A percentile compares a stretch with the other conserved stretches of the same genome.
Conservation (phyloP, 345 rosid species). For the Brassica incana region DNA sequence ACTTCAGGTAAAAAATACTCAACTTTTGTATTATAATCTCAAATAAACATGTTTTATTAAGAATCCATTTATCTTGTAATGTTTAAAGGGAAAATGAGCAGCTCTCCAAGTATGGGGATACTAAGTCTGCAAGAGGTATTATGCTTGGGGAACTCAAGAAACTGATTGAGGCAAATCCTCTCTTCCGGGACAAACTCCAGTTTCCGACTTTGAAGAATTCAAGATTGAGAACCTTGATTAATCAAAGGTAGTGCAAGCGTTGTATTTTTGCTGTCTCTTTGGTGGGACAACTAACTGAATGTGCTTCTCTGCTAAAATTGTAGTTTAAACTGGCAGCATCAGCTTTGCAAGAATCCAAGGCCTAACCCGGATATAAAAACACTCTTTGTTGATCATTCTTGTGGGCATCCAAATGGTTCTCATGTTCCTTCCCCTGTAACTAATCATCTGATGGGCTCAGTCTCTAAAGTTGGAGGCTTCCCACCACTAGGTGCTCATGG, state of each 20-base stretch:
- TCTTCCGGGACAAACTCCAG: conserved; percentile 53
- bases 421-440: conserved; percentile 50
- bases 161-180: conserved; percentile 49
- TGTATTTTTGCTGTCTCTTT: neutral
- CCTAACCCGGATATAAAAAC: conserved; percentile 57
- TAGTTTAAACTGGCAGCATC: conserved; percentile 59
- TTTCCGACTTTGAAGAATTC: conserved; percentile 52
- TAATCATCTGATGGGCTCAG: conserved; percentile 48
- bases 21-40: neutral
- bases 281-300: conserved; percentile 16
- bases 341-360: conserved; percentile 56
- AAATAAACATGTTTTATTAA: neutral
- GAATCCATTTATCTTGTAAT: neutral
- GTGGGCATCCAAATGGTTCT: conserved; percentile 52
- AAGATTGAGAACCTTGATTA: conserved; percentile 51
- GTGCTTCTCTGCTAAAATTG: conserved; percentile 17
- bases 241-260: conserved; percentile 41
- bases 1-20: conserved; percentile 42
- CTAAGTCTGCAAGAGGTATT: conserved; percentile 52
- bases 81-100: conserved; percentile 46
- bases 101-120: conserved; percentile 55
- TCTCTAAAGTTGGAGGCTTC: conserved; percentile 54
- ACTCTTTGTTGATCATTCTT: conserved; percentile 51
- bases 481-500: conserved; percentile 53
- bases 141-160: conserved; percentile 52